Percentiles rank a stretch among this genome's conserved stretches.
Conservation (phyloP, 495 filamentous ascomycete genomes). For the Neurospora discreta region DNA sequence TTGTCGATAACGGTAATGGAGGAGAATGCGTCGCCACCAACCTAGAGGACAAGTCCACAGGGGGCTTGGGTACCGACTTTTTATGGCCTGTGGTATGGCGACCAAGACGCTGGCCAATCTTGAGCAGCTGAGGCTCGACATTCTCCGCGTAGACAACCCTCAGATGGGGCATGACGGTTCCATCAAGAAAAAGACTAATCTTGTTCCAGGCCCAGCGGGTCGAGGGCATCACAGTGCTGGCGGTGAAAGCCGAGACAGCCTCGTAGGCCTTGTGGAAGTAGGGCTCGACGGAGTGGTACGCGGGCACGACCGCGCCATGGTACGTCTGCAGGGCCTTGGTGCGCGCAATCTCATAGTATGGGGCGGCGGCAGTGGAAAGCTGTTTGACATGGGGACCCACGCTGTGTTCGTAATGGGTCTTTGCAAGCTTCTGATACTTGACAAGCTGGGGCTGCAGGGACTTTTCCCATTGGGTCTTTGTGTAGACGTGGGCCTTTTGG, state of each 20-base stretch:
- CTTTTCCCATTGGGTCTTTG: constrained; percentile 64
- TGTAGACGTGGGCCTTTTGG: constrained; percentile 50
- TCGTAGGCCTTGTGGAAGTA: constrained; percentile 62
- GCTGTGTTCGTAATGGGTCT: constrained; percentile 53
- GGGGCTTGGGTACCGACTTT: constrained; percentile 16
- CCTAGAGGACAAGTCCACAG: constrained; percentile 12
- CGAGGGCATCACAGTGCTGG: constrained; percentile 63
- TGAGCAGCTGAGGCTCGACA: constrained; percentile 88
- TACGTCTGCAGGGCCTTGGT: constrained; percentile 53
- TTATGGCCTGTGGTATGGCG: constrained; percentile 43
- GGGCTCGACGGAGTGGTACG: constrained; percentile 60
- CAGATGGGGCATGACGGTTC: constrained; percentile 68
- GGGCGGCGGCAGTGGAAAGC: constrained; percentile 42
- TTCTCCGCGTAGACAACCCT: constrained; percentile 75
- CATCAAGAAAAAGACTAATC: constrained; percentile 54
- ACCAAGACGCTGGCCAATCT: constrained; percentile 82
- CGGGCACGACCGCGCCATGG: constrained; percentile 60
- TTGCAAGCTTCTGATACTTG: constrained; percentile 45
- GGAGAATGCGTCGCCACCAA: constrained; percentile 5
- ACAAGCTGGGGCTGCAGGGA: constrained; percentile 63
- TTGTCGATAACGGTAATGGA: neutral
- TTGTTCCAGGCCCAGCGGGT: constrained; percentile 57
- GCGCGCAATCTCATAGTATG: constrained; percentile 59
- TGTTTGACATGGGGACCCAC: constrained; percentile 66
- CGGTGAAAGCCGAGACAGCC: constrained; percentile 51